Percentiles rank a stretch among this genome's conserved stretches.
These are phyloP conservation scores for Osmanthus fragrans DNA, from an alignment of 257 asterid species.

Conservation along the genomic window DNA sequence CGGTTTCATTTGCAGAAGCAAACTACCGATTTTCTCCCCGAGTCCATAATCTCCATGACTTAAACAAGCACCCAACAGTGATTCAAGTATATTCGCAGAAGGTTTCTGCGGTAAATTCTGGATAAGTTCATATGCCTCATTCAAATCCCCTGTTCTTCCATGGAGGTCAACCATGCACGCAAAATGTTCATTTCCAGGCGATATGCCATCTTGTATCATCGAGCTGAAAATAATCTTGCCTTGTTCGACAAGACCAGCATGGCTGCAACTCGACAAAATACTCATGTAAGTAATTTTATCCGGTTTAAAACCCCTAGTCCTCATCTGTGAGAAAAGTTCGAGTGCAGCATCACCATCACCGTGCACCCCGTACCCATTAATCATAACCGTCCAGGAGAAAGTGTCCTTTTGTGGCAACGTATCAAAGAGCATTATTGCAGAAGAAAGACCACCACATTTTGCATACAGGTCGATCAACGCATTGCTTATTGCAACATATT, in stretches of 20 bases:
- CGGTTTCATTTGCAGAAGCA: conserved; percentile 33
- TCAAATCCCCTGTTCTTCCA: conserved; percentile 50
- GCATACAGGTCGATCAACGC: conserved; percentile 53
- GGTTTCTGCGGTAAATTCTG: conserved; percentile 25
- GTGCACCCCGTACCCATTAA: conserved; percentile 55
- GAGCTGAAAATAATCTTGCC: conserved; percentile 39
- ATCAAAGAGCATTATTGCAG: conserved; percentile 47
- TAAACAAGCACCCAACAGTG: conserved; percentile 59
- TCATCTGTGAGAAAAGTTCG: conserved; percentile 51
- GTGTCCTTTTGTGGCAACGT: conserved; percentile 41
- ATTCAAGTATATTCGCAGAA: conserved; percentile 30
- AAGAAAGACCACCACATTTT: conserved; percentile 48
- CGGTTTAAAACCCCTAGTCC: conserved; percentile 37
- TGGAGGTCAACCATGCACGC: conserved; percentile 59
- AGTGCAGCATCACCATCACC: conserved; percentile 56
- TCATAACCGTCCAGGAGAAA: conserved; percentile 56
- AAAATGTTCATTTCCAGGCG: conserved; percentile 47
- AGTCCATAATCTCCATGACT: conserved; percentile 49
- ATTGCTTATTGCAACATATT: conserved; percentile 37
- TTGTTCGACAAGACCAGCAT: conserved; percentile 47
- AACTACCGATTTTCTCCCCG: conserved; percentile 61
- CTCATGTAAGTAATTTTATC: conserved; percentile 46
- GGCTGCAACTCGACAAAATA: conserved; percentile 57
- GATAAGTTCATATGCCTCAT: conserved; percentile 47
- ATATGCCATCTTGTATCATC: conserved; percentile 41